phyloP scores from a whole-genome alignment of 148 eudicot genomes.

The Amaranthus palmeri region DNA sequence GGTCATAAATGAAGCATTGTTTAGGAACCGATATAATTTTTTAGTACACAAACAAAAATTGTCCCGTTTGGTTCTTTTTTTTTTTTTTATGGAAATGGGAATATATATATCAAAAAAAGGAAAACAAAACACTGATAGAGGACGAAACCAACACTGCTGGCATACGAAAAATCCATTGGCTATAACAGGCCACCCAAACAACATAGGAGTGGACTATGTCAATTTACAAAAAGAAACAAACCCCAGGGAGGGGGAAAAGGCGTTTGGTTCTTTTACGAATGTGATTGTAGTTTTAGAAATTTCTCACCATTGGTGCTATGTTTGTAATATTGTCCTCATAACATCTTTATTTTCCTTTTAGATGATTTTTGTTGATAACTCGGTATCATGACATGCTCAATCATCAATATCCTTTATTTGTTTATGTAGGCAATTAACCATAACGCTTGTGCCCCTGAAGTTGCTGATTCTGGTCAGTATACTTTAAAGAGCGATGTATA shows the following conservation, averaged over 20 bases:
- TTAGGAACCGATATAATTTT: too few species aligned
- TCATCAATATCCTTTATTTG: not conserved
- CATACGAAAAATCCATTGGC: too few species aligned
- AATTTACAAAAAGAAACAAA: too few species aligned
- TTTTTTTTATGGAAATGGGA: too few species aligned
- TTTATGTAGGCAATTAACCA: conserved; percentile 55
- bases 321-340: not conserved
- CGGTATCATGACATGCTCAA: not conserved
- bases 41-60: not conserved
- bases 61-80: not conserved
- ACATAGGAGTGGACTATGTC: too few species aligned
- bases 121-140: too few species aligned
- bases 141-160: too few species aligned
- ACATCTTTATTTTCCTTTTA: not conserved
- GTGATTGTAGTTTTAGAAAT: not conserved
- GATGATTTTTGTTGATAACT: not conserved
- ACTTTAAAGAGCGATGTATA: conserved; percentile 87
- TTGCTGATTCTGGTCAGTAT: conserved; percentile 89
- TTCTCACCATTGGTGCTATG: not conserved
- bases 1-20: too few species aligned
- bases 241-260: too few species aligned
- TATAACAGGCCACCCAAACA: too few species aligned
- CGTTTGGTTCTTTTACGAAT: too few species aligned
- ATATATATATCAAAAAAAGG: too few species aligned
- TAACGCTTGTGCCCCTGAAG: conserved; percentile 88